These are phyloP conservation scores for Rhodamnia rubescens DNA, from an alignment of 345 rosid genomes.

Conservation along the genomic window DNA sequence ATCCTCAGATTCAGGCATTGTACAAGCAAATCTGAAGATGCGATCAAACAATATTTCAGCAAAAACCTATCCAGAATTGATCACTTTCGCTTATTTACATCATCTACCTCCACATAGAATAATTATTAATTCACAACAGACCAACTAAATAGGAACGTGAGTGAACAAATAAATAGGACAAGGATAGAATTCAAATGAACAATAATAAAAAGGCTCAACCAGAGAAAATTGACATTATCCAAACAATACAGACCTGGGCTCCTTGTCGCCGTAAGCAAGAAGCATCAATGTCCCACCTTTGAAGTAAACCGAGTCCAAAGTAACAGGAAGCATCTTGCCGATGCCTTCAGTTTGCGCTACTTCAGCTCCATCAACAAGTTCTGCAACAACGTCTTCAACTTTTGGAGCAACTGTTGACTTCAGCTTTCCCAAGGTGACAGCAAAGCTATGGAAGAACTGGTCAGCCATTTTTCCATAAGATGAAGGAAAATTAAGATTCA, in stretches of 20 bases:
- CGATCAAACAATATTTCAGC: neutral
- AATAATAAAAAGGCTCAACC: neutral
- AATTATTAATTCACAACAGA: neutral
- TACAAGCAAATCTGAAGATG: neutral
- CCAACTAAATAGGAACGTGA: neutral
- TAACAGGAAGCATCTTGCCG: conserved; percentile 65
- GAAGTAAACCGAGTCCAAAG: conserved; percentile 85
- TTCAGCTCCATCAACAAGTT: conserved; percentile 47
- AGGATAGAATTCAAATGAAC: neutral
- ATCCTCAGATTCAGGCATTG: neutral
- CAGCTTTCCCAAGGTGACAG: conserved; percentile 30
- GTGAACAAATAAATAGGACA: neutral
- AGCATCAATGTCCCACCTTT: conserved; percentile 75
- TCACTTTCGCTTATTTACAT: neutral
- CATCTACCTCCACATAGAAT: neutral
- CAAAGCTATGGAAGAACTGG: conserved; percentile 13
- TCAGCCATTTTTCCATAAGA: conserved; percentile 28
- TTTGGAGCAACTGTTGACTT: conserved; percentile 33
- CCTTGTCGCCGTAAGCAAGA: conserved; percentile 82
- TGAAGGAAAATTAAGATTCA: conserved; percentile 9
- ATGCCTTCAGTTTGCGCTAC: conserved; percentile 41
- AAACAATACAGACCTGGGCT: conserved; percentile 54
- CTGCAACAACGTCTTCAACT: conserved; percentile 49
- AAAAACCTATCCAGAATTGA: neutral
- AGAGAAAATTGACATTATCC: neutral